Base-by-base conservation (phyloP, 192 early-diverging fungal genomes). In the Jimgerdemannia flammicorona region DNA sequence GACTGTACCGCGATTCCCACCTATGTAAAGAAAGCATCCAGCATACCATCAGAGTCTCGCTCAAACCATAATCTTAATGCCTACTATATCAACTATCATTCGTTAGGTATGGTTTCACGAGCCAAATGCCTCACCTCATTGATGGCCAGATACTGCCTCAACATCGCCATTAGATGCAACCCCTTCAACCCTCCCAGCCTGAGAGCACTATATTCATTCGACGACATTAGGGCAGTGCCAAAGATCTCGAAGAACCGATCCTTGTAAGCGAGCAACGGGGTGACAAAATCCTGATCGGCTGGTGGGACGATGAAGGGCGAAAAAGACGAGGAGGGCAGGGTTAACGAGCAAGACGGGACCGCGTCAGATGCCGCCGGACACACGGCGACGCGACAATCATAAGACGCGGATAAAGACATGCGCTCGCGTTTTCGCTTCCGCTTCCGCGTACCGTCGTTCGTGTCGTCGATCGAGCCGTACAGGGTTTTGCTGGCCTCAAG, bases 241-340 rank as follows among this genome's bases (percentile, higher is more conserved):
- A 93, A 97, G 3, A 94, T 78, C 64, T 84, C 88, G 73, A 95
- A 91, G 72, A 94, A 84, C n/a, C 90, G 86, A 75, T 89, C 89
- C 79, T 97, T 95, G 74, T 88, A 93, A 0, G 90, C 66, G 4
- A 91, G 75, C 44, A 96, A 77, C 29, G 93, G 93, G 7, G 85
- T 90, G 17, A 81, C 72, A 71, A 89, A 81, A 40, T 88, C 88
- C 14, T 79, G 70, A 66, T 91, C 85, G 71, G 81, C 79, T 88
- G 78, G 43, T 39, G 0, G n/a, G 6, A 59, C 49, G 49, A 14
- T 59, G 49, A 59, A 19, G 41, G 40, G 64, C 3, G 14, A 75
- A 9, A 71, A 68, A 40, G 39, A 14, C n/a, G 4, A 9, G 4
- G 63, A 70, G 8, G 49, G 43, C 29, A 20, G 7, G 49, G 49